These are phyloP conservation scores for Delitschia confertaspora DNA, from an alignment of 495 filamentous ascomycete species.

Conservation along the genomic window DNA sequence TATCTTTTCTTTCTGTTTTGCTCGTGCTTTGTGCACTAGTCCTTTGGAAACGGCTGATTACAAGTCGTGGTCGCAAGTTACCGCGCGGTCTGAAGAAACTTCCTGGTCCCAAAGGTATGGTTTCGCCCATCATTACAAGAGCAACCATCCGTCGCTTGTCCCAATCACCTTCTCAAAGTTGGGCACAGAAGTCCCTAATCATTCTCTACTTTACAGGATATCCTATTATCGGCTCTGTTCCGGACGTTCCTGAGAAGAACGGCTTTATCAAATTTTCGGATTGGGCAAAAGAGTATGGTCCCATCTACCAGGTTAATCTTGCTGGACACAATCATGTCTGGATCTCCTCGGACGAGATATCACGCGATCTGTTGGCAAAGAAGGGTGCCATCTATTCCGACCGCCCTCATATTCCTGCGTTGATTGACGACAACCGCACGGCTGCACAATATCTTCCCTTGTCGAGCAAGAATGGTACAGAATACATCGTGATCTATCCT, in stretches of 20 bases:
- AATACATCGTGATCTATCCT: neutral
- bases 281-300: constrained; percentile 55
- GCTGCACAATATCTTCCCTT: constrained; percentile 50
- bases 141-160: neutral
- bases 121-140: neutral
- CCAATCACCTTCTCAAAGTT: neutral
- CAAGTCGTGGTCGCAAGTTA: constrained; percentile 14
- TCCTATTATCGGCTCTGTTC: constrained; percentile 50
- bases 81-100: constrained; percentile 30
- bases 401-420: constrained; percentile 42
- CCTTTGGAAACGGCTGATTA: constrained; percentile 20
- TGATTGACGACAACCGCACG: constrained; percentile 45
- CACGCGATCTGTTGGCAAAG: constrained; percentile 52
- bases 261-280: constrained; percentile 52
- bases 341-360: constrained; percentile 49
- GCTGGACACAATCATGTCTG: constrained; percentile 51
- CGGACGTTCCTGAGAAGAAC: constrained; percentile 45
- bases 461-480: constrained; percentile 43
- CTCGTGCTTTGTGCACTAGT: constrained; percentile 3
- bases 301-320: constrained; percentile 52
- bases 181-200: constrained; percentile 4
- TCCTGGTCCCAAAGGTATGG: constrained; percentile 34
- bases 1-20: constrained; percentile 16
- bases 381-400: constrained; percentile 53
- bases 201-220: constrained; percentile 15